A percentile compares a stretch with the other conserved stretches of the same genome.
Evolutionary conservation across 2,329 filamentous ascomycete genomes (phyloP).

Genomic region (Huntiella decipiens): DNA sequence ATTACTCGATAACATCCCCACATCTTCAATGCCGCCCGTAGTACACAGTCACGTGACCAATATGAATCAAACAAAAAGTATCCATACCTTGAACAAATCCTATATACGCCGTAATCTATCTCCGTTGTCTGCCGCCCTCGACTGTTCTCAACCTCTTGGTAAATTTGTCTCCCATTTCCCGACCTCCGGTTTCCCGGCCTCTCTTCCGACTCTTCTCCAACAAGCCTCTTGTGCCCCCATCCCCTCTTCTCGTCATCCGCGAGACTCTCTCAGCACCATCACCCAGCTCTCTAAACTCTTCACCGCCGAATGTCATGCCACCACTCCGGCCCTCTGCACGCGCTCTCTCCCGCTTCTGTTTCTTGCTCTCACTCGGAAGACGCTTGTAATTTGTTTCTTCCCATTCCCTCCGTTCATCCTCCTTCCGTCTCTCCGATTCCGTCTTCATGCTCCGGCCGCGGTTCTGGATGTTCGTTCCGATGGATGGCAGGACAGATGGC

Average conservation of each 20-base stretch:
- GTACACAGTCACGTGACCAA: neutral
- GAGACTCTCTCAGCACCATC: slow-evolving; percentile 77
- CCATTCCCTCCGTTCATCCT: slow-evolving; percentile 65
- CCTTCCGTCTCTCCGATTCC: slow-evolving; percentile 52
- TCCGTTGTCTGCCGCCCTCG: slow-evolving; percentile 24
- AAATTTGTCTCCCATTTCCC: slow-evolving; percentile 54
- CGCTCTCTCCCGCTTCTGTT: slow-evolving; percentile 51
- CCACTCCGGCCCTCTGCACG: slow-evolving; percentile 19
- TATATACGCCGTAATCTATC: slow-evolving; percentile 1
- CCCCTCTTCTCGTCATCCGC: slow-evolving; percentile 52
- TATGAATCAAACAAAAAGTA: neutral
- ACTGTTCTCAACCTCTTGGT: slow-evolving; percentile 46
- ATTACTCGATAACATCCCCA: slow-evolving; percentile 7
- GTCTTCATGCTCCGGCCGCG: slow-evolving; percentile 68
- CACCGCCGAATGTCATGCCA: slow-evolving; percentile 62
- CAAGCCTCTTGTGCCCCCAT: slow-evolving; percentile 37
- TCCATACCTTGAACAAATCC: neutral
- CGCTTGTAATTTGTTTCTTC: slow-evolving; percentile 87
- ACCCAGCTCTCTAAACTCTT: slow-evolving; percentile 77
- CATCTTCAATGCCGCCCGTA: too few relatives aligned
- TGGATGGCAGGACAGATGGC: slow-evolving; percentile 69
- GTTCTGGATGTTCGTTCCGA: slow-evolving; percentile 71
- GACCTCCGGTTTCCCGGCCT: slow-evolving; percentile 44
- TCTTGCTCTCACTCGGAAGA: slow-evolving; percentile 72
- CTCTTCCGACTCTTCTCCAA: slow-evolving; percentile 79